Conservation (phyloP, 257 asterid genomes). For the Plantago ovata region DNA sequence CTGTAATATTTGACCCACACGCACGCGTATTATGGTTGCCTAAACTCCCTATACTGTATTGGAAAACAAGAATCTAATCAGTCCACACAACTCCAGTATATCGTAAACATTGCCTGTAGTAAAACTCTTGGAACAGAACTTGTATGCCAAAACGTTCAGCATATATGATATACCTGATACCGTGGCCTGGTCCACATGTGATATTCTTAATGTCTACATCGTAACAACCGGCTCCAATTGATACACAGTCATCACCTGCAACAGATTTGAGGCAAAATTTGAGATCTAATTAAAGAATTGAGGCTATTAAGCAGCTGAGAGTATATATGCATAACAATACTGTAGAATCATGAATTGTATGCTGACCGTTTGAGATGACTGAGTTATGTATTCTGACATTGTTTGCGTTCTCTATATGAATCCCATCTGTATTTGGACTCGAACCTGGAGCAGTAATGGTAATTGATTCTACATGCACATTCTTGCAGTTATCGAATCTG, state of each 20-base stretch:
- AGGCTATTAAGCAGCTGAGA: neutral
- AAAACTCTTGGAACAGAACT: too few relatives aligned
- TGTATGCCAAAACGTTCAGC: too few relatives aligned
- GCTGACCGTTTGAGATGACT: constrained; percentile 42
- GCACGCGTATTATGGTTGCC: constrained; percentile 55
- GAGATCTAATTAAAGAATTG: neutral
- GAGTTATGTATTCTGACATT: constrained; percentile 49
- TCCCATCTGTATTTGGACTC: constrained; percentile 70
- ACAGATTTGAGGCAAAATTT: neutral
- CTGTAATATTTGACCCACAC: constrained; percentile 50
- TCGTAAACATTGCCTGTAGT: too few relatives aligned
- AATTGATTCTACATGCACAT: constrained; percentile 47
- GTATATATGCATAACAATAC: neutral
- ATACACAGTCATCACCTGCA: constrained; percentile 64
- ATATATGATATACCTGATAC: constrained; percentile 43
- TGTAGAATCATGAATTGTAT: neutral
- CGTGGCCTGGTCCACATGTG: constrained; percentile 71
- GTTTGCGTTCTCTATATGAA: constrained; percentile 55
- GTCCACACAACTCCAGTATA: too few relatives aligned
- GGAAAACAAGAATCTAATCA: neutral
- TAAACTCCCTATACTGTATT: constrained; percentile 57
- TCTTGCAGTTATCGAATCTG: constrained; percentile 51
- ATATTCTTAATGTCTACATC: constrained; percentile 54
- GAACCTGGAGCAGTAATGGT: constrained; percentile 46
- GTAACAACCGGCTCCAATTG: constrained; percentile 62